Evolutionary conservation across 805 yeast species (phyloP).

Genomic region (Candida endomychidarum): DNA sequence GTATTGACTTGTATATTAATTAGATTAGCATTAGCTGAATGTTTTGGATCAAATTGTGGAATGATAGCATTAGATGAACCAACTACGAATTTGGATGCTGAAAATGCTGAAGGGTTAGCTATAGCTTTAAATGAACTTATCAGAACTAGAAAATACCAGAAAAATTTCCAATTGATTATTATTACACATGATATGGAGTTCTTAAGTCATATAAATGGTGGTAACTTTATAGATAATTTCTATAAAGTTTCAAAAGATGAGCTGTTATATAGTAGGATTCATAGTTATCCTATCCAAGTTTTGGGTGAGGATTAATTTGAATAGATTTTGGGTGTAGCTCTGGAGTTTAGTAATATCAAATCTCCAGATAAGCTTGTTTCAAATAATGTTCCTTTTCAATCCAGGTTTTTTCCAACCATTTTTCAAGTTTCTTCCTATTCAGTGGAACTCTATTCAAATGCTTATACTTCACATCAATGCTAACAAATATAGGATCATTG

Average conservation of each 20-base stretch:
- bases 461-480: constrained; percentile 50
- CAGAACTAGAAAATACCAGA: constrained; percentile 69
- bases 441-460: constrained; percentile 48
- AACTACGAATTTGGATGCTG: constrained; percentile 90
- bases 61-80: constrained; percentile 97
- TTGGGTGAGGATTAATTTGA: constrained; percentile 2
- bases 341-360: no score
- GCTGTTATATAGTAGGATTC: constrained; percentile 76
- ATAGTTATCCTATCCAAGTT: constrained; percentile 36
- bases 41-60: constrained; percentile 94
- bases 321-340: no score
- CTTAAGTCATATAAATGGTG: constrained; percentile 79
- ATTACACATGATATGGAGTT: constrained; percentile 97
- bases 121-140: constrained; percentile 74
- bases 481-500: constrained; percentile 32
- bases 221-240: constrained; percentile 81
- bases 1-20: constrained; percentile 91
- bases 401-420: constrained; percentile 80
- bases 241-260: constrained; percentile 80
- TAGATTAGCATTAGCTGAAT: constrained; percentile 88
- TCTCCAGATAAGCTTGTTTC: neutral
- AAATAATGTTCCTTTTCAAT: constrained; percentile 54
- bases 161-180: constrained; percentile 89
- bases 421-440: constrained; percentile 58
- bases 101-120: constrained; percentile 86